Evolutionary conservation across 1,284 basidiomycete genomes (phyloP), one percentile per base, ranked within the genome.

Genomic region (Agroathelia rolfsii): DNA sequence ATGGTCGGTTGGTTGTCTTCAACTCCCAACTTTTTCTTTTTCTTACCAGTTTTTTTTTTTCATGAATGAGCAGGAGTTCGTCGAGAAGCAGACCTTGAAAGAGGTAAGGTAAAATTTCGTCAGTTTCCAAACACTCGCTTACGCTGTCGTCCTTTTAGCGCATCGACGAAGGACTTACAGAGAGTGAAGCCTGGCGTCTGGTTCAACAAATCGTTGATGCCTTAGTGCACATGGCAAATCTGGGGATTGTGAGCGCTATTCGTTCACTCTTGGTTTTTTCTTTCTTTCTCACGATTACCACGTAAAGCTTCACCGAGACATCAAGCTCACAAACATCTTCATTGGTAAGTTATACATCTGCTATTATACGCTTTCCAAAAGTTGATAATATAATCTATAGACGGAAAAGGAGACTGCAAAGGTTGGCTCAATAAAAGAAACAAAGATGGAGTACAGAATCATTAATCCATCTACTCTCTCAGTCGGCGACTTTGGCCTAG

Each of bases 191-290:
- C 0, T 96, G 93, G 93, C 62, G 84, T 17, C 61, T 96, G 12
- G 87, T 96, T 48, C 77, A 86, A 30, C 90, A 96, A 56, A 80
- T 94, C 33, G 57, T 96, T n/a, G 89, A 95, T 42, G 93, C 92
- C 0, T 65, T 97, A 3, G 82, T 85, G 0, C 88, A 96, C 46
- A 92, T 96, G 73, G 78, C 84, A 10, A 78, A 76, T 17, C 65
- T 88, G 29, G 85, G 86, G 16, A 93, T 97, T 44, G 82, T 78
- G 28, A 28, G 69, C 55, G 33, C 8, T 18, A 6, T 34, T 38
- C 12, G 5, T 24, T 30, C 26, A 21, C 6, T n/a, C 17, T 20
- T 14, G 21, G 8, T 18, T 40, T 32, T 11, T 24, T 15, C 4
- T 19, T 14, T 10, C 15, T 30, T 19, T 22, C 27, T 46, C 7